These are phyloP conservation scores for Abrus pulchellus DNA, from an alignment of 306 rosid species.

Conservation along the genomic window DNA sequence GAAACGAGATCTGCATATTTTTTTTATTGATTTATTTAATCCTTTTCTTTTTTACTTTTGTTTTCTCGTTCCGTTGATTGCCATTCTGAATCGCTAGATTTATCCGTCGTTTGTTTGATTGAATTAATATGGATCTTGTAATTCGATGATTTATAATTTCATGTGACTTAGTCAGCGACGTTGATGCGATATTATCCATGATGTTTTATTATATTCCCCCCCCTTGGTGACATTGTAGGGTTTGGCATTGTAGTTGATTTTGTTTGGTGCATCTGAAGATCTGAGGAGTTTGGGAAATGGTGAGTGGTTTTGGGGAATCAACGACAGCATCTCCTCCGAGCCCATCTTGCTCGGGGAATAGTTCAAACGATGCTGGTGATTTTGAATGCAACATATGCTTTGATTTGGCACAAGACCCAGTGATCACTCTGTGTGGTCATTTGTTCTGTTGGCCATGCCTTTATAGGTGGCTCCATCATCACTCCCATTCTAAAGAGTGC, in stretches of 20 bases:
- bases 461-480: slow-evolving; percentile 89
- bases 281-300: slow-evolving; percentile 56
- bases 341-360: slow-evolving; percentile 61
- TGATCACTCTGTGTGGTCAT: slow-evolving; percentile 91
- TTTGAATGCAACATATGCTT: slow-evolving; percentile 97
- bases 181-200: background rate
- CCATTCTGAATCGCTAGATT: slow-evolving; percentile 20
- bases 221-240: slow-evolving; percentile 27
- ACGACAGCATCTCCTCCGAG: slow-evolving; percentile 60
- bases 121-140: background rate
- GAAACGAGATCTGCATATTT: slow-evolving; percentile 4
- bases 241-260: slow-evolving; percentile 26
- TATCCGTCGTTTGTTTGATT: background rate
- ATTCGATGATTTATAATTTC: slow-evolving; percentile 6
- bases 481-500: slow-evolving; percentile 91
- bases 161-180: background rate
- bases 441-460: slow-evolving; percentile 96
- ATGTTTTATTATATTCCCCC: background rate
- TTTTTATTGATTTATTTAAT: background rate
- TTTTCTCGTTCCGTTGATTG: background rate
- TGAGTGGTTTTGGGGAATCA: slow-evolving; percentile 76
- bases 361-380: slow-evolving; percentile 73
- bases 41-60: background rate
- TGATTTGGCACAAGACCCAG: slow-evolving; percentile 91
- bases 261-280: slow-evolving; percentile 29